Evolutionary conservation across 2,329 filamentous ascomycete genomes (phyloP), one percentile per base, ranked within the genome.

Genomic region (Coniochaeta sp.): DNA sequence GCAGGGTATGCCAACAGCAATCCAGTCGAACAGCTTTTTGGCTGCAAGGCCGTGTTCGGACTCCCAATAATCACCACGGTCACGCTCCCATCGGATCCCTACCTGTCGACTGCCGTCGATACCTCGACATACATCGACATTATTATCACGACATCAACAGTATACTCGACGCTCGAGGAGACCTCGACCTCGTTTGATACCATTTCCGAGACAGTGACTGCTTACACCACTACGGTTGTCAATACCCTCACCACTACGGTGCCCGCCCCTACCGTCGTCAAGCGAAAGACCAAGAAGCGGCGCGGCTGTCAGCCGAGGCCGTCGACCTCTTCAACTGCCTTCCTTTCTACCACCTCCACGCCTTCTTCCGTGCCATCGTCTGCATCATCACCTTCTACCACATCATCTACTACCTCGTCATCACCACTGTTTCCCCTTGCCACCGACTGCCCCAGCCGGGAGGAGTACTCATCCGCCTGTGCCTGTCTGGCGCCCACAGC

Each of bases 181-280:
- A 55, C 26, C 3, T 55, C 44, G 32, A 59, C 58, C 3, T 34
- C 58, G 16, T 59, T 55, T 50, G 58, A 55, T 8, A 59, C 47
- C 9, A 30, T 55, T 7, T 59, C 36, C n/a, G n/a, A 34, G n/a
- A 59, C 58, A 3, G 34, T 30, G 19, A 59, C 58, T 9, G 47
- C 54, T 44, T 59, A 59, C 44, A 59, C 58, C n/a, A 59, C 32
- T n/a, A 59, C 58, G 7, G 17, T 59, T 38, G 38, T 40, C 50
- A 59, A 55, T 47, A 59, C 58, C 14, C 17, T 59, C 47, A 24
- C 36, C 47, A 55, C 58, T 19, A 59, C 58, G 2, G 47, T 42
- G 9, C 7, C 58, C 22, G 44, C 58, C 19, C 3, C 42, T 9
- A 22, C 19, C 30, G 26, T 14, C n/a, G 26, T 22, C 8, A 10